These are phyloP conservation scores for Neonectria hederae DNA, from an alignment of 2,329 filamentous ascomycete genomes.

Conservation along the genomic window DNA sequence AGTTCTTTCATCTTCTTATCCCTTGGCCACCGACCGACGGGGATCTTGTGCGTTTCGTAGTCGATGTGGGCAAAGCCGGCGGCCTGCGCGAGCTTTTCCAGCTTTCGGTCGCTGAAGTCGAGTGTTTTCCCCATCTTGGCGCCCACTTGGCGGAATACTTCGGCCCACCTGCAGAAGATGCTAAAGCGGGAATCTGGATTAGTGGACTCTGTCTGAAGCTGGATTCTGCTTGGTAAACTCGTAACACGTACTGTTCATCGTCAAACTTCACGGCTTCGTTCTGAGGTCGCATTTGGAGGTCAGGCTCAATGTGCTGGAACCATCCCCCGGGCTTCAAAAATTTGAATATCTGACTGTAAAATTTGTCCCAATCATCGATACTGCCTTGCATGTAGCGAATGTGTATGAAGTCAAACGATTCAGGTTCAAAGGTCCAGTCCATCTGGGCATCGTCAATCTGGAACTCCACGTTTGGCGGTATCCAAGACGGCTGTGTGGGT, in stretches of 20 bases:
- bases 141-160: conserved; percentile 28
- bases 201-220: not conserved
- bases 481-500: conserved; percentile 33
- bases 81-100: conserved; percentile 27
- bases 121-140: conserved; percentile 29
- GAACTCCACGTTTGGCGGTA: conserved; percentile 50
- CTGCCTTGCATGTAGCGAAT: conserved; percentile 43
- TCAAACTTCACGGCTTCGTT: conserved; percentile 18
- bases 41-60: conserved; percentile 28
- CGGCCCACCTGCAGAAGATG: conserved; percentile 33
- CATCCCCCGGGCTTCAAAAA: conserved; percentile 38
- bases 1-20: conserved; percentile 38
- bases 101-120: conserved; percentile 31
- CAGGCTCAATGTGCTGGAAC: conserved; percentile 41
- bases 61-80: conserved; percentile 23
- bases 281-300: conserved; percentile 32
- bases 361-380: conserved; percentile 43
- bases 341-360: conserved; percentile 32
- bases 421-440: conserved; percentile 55
- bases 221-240: fast-evolving
- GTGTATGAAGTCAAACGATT: conserved; percentile 47
- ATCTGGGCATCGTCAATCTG: conserved; percentile 49
- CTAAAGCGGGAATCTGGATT: not conserved
- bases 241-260: conserved; percentile 29
- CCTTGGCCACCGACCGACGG: conserved; percentile 33